phyloP scores from a whole-genome alignment of 2,329 filamentous ascomycete genomes.

The Fusarium vanettenii region DNA sequence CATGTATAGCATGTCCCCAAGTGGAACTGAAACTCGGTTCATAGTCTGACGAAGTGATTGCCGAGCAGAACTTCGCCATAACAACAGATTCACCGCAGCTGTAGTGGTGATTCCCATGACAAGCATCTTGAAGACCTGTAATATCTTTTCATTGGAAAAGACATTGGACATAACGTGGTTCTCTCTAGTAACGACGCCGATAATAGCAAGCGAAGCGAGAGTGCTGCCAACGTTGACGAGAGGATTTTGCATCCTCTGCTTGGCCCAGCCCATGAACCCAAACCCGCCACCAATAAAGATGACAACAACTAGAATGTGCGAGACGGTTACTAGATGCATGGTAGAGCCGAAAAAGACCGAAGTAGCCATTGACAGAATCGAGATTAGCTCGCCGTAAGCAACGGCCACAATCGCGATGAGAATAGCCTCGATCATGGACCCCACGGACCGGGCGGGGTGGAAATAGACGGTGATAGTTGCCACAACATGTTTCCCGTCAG shows the following conservation, averaged over 20 bases:
- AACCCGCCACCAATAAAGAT: conserved; percentile 88
- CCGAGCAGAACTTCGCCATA: conserved; percentile 84
- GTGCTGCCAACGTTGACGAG: conserved; percentile 88
- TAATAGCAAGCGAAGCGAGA: conserved; percentile 86
- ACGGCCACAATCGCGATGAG: conserved; percentile 83
- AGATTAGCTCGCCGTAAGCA: conserved; percentile 75
- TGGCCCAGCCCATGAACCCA: conserved; percentile 89
- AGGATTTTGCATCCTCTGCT: conserved; percentile 80
- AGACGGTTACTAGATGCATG: conserved; percentile 73
- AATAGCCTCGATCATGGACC: conserved; percentile 90
- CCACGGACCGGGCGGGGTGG: conserved; percentile 85
- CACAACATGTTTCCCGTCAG: conserved; percentile 93
- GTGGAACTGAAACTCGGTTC: conserved; percentile 75
- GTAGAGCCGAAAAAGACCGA: conserved; percentile 80
- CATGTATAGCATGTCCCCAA: conserved; percentile 83
- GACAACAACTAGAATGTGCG: conserved; percentile 82
- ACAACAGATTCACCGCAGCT: conserved; percentile 76
- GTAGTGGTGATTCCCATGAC: conserved; percentile 79
- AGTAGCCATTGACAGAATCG: conserved; percentile 85
- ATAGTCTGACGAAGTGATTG: conserved; percentile 78
- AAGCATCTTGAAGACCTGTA: conserved; percentile 85
- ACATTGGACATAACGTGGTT: conserved; percentile 86
- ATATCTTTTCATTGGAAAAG: conserved; percentile 84
- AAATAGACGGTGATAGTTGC: conserved; percentile 96
- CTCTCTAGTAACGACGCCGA: conserved; percentile 91